A percentile compares a stretch with the other conserved stretches of the same genome.
phyloP scores from a whole-genome alignment of 495 filamentous ascomycete genomes.

The Tetracladium marchalianum region DNA sequence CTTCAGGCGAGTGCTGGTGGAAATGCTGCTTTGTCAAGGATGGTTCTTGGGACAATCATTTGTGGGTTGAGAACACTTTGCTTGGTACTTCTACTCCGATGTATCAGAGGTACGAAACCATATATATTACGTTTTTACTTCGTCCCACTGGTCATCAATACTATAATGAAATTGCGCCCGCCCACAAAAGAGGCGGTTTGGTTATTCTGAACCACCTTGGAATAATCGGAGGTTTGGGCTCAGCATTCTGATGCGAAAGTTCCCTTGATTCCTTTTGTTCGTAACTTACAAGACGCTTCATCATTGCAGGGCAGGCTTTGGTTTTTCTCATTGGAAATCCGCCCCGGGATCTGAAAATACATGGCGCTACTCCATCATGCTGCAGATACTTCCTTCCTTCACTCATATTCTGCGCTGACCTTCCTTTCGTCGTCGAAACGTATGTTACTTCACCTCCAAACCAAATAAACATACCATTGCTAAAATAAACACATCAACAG shows the following conservation, averaged over 20 bases:
- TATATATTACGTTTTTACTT: background rate
- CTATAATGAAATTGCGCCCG: slow-evolving; percentile 41
- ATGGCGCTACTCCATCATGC: slow-evolving; percentile 34
- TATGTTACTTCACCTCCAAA: background rate
- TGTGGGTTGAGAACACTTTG: slow-evolving; percentile 39
- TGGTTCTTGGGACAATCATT: slow-evolving; percentile 41
- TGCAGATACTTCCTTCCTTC: slow-evolving; percentile 36
- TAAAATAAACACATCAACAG: slow-evolving; percentile 18
- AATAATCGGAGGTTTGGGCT: slow-evolving; percentile 39
- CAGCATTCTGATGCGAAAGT: slow-evolving; percentile 44
- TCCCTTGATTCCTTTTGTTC: background rate
- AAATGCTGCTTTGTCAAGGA: slow-evolving; percentile 34
- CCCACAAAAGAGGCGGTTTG: slow-evolving; percentile 38
- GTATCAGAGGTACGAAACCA: slow-evolving; percentile 37
- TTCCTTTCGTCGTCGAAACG: slow-evolving; percentile 23
- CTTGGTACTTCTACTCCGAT: slow-evolving; percentile 46
- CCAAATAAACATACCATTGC: background rate
- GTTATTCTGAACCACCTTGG: slow-evolving; percentile 50
- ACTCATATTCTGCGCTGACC: slow-evolving; percentile 30
- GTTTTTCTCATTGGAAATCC: slow-evolving; percentile 30
- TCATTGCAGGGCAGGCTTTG: slow-evolving; percentile 21
- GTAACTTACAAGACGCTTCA: background rate
- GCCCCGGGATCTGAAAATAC: slow-evolving; percentile 33
- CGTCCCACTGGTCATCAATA: too few relatives aligned
- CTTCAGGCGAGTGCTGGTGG: slow-evolving; percentile 34